Evolutionary conservation across 768 basidiomycete genomes (phyloP), one percentile per base, ranked within the genome.

Genomic region (Mycena galericulata): DNA sequence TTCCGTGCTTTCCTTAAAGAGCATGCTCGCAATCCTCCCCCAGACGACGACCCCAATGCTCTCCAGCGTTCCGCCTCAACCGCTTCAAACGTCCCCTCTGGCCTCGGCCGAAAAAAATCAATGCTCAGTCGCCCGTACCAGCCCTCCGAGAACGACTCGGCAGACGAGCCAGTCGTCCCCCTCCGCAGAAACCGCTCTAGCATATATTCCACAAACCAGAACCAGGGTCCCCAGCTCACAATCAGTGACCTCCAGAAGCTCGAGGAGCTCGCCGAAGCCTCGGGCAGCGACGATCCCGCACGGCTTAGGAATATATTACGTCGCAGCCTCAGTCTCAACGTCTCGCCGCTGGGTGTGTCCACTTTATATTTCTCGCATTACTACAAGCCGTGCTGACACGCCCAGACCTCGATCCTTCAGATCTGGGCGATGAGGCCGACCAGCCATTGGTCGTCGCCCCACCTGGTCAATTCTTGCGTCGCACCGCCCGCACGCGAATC

Each of bases 71-170:
- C 90, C 10, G 78, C 76, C 67, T 87, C 87, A 7, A 76, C 79
- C 32, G 76, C 84, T 24, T 83, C 85, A 32, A 75, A 80, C 34
- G 65, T 74, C 38, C 80, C 83, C 49, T 83, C 83, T 1, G 80
- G 82, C 43, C 86, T 98, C n/a, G 90, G 87, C 41, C 89, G 96
- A 68, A 96, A 92, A 85, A 89, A 90, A 78, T 96, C 95, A 2
- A 96, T 99, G 96, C 88, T 99, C 29, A 94, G 94, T 73, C 88
- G 94, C 68, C 97, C 97, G 79, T 99, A 99, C 80, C 87, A 88
- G 56, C 98, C 98, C 24, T 80, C 87, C 43, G 88, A 90, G 64
- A 87, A 90, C 67, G 96, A 97, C 41, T 94, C 94, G 76, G 87
- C 88, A 55, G 86, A 92, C 67, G 87, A 83, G 76, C 73, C 87